Percentiles rank a stretch among this genome's conserved stretches.
Evolutionary conservation across 2,329 filamentous ascomycete genomes (phyloP).

Genomic region (Scedosporium minutisporum): DNA sequence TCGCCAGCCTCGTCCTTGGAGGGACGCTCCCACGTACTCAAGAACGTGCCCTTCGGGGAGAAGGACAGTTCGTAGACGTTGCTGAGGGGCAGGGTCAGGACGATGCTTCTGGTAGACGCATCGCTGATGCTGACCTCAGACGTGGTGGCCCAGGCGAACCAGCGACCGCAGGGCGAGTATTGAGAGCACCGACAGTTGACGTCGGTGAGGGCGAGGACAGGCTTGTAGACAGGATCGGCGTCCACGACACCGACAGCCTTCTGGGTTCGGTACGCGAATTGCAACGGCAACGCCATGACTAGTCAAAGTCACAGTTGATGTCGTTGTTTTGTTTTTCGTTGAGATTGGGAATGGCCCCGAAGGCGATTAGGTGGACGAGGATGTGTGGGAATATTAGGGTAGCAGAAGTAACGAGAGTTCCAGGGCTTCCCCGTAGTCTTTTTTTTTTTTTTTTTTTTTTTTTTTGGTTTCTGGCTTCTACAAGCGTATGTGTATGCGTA

Average conservation of each 20-base stretch:
- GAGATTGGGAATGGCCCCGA: constrained; percentile 2
- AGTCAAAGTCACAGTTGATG: constrained; percentile 68
- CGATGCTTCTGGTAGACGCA: constrained; percentile 61
- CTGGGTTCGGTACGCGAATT: constrained; percentile 94
- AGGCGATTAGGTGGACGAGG: background rate
- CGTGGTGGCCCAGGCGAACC: constrained; percentile 87
- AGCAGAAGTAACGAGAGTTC: background rate
- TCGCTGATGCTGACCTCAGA: constrained; percentile 82
- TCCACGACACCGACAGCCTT: constrained; percentile 94
- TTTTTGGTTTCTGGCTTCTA: background rate
- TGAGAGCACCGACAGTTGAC: constrained; percentile 79
- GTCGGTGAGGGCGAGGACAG: constrained; percentile 35
- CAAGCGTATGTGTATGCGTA: background rate
- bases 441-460: no score
- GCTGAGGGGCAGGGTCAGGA: constrained; percentile 65
- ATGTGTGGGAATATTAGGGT: background rate
- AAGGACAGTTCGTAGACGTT: constrained; percentile 94
- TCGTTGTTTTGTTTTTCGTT: background rate
- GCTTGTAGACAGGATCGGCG: constrained; percentile 78
- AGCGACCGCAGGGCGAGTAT: constrained; percentile 88
- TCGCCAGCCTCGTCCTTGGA: constrained; percentile 66
- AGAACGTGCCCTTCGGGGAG: constrained; percentile 81
- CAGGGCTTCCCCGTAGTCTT: background rate
- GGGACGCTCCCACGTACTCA: constrained; percentile 94
- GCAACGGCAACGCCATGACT: constrained; percentile 88